A percentile compares a stretch with the other conserved stretches of the same genome.
phyloP scores from a whole-genome alignment of 2,329 filamentous ascomycete species.

The Diaporthe capsici region DNA sequence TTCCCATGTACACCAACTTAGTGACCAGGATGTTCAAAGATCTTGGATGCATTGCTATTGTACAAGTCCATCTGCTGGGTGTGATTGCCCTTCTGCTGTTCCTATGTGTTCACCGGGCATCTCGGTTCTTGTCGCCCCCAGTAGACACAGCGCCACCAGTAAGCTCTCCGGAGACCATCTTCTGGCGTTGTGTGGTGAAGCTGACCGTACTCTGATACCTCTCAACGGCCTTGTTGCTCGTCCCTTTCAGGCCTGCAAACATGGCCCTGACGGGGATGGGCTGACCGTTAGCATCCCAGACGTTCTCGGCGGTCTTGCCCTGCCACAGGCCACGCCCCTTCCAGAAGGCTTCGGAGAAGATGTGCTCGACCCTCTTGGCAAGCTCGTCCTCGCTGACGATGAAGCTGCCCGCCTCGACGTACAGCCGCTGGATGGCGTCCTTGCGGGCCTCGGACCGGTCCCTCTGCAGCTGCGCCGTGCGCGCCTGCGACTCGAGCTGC shows the following conservation, averaged over 20 bases:
- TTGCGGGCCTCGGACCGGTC: slow-evolving; percentile 72
- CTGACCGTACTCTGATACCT: slow-evolving; percentile 56
- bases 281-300: slow-evolving; percentile 65
- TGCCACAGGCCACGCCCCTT: slow-evolving; percentile 55
- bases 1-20: slow-evolving; percentile 25
- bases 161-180: slow-evolving; percentile 70
- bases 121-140: not conserved
- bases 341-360: slow-evolving; percentile 79
- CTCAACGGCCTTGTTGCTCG: slow-evolving; percentile 53
- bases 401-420: slow-evolving; percentile 89
- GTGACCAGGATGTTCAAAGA: not conserved
- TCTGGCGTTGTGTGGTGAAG: slow-evolving; percentile 65
- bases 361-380: slow-evolving; percentile 77
- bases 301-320: slow-evolving; percentile 56
- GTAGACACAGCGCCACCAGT: slow-evolving; percentile 64
- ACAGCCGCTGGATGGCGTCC: slow-evolving; percentile 86
- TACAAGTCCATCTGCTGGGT: not conserved
- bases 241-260: slow-evolving; percentile 55
- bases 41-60: slow-evolving; percentile 10
- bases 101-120: not conserved
- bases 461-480: slow-evolving; percentile 59
- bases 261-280: slow-evolving; percentile 62
- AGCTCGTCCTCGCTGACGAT: slow-evolving; percentile 88
- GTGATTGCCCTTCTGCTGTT: not conserved
- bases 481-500: slow-evolving; percentile 59